phyloP scores from a whole-genome alignment of 805 yeast genomes.

The Grigorovia yakushimaensis region DNA sequence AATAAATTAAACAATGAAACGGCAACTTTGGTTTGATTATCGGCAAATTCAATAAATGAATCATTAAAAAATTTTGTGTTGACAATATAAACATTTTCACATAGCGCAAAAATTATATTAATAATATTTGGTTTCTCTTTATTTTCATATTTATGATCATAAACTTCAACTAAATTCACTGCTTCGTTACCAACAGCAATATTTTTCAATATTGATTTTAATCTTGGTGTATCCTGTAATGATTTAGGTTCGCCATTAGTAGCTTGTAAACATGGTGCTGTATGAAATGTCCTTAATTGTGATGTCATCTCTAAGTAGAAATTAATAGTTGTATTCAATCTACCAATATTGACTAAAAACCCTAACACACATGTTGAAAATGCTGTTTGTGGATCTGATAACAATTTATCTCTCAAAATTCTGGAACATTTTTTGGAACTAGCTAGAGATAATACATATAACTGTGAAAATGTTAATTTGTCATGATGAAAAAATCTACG shows the following conservation, averaged over 20 bases:
- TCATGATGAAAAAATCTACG: constrained; percentile 30
- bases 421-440: constrained; percentile 77
- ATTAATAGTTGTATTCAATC: constrained; percentile 91
- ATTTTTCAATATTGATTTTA: constrained; percentile 73
- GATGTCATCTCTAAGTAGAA: constrained; percentile 94
- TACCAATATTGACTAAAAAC: constrained; percentile 78
- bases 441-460: constrained; percentile 73
- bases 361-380: constrained; percentile 73
- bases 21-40: constrained; percentile 8
- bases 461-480: constrained; percentile 67
- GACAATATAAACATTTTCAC: constrained; percentile 51
- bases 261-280: constrained; percentile 79
- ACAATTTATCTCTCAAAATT: constrained; percentile 66
- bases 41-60: constrained; percentile 9
- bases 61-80: constrained; percentile 27
- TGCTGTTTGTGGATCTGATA: constrained; percentile 52
- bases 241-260: constrained; percentile 47
- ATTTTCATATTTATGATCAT: constrained; percentile 28
- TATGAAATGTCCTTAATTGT: constrained; percentile 83
- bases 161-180: constrained; percentile 25
- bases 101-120: constrained; percentile 62
- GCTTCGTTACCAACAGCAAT: constrained; percentile 24
- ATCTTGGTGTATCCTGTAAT: constrained; percentile 88
- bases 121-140: constrained; percentile 44
- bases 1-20: constrained; percentile 66